Evolutionary conservation across 2,329 filamentous ascomycete species (phyloP).

Genomic region (Fusarium denticulatum): DNA sequence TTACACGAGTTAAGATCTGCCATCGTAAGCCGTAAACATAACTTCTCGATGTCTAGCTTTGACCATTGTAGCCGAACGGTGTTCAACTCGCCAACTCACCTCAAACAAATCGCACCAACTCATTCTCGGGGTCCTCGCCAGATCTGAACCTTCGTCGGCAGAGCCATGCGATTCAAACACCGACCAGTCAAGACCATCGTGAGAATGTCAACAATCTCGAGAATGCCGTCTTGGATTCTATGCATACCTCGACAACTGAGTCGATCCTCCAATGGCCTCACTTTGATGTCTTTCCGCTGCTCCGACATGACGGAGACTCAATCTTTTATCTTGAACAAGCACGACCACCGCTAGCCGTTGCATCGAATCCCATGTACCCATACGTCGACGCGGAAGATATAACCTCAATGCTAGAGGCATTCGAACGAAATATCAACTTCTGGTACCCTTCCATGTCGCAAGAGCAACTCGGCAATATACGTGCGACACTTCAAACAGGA

Average conservation of each 20-base stretch:
- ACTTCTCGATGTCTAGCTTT: neutral
- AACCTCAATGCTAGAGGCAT: slow-evolving; percentile 53
- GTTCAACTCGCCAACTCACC: slow-evolving; percentile 28
- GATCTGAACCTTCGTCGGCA: slow-evolving; percentile 32
- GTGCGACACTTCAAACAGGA: slow-evolving; percentile 46
- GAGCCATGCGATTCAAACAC: slow-evolving; percentile 41
- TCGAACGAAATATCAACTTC: slow-evolving; percentile 60
- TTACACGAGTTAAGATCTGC: slow-evolving; percentile 56
- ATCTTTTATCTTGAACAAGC: slow-evolving; percentile 60
- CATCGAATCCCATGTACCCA: slow-evolving; percentile 51
- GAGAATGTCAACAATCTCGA: slow-evolving; percentile 47
- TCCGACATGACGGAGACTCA: slow-evolving; percentile 55
- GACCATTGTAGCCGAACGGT: slow-evolving; percentile 14
- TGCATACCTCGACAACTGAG: slow-evolving; percentile 62
- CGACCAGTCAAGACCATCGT: slow-evolving; percentile 29
- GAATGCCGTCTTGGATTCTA: slow-evolving; percentile 60
- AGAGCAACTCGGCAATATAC: slow-evolving; percentile 48
- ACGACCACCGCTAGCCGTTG: slow-evolving; percentile 49
- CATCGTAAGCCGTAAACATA: slow-evolving; percentile 46
- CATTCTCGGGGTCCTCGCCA: slow-evolving; percentile 38
- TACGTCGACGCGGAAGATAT: slow-evolving; percentile 56
- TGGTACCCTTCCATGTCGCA: slow-evolving; percentile 63
- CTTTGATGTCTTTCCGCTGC: slow-evolving; percentile 56
- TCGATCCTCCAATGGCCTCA: slow-evolving; percentile 62
- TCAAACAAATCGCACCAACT: slow-evolving; percentile 30